Conservation (phyloP, 352 stramenopile genomes). For the Thraustotheca clavata region DNA sequence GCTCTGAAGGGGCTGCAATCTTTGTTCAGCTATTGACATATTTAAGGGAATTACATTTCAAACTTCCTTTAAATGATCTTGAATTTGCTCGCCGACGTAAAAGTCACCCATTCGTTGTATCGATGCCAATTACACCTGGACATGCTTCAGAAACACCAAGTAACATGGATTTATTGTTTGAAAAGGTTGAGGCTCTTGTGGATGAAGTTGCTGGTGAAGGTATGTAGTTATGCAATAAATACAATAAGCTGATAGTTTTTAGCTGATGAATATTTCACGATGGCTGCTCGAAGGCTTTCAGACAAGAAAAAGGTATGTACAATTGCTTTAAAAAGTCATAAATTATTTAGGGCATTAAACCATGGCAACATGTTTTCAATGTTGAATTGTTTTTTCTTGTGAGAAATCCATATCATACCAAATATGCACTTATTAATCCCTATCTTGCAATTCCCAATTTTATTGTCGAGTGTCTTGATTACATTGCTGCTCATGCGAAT, state of each 20-base stretch:
- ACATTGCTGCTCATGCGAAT: constrained; percentile 47
- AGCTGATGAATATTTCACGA: constrained; percentile 10
- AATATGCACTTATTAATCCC: constrained; percentile 69
- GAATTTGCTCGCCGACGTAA: constrained; percentile 13
- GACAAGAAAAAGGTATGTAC: constrained; percentile 9
- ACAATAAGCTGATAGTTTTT: no score
- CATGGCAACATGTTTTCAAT: constrained; percentile 77
- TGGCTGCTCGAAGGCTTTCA: neutral
- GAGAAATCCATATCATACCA: constrained; percentile 72
- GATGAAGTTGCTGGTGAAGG: constrained; percentile 9
- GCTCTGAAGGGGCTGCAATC: constrained; percentile 52
- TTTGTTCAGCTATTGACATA: constrained; percentile 74
- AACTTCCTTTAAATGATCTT: constrained; percentile 47
- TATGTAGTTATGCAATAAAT: no score
- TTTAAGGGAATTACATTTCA: constrained; percentile 57
- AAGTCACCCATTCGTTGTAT: neutral
- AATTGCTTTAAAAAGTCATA: neutral
- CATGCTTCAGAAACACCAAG: neutral
- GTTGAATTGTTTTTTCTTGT: constrained; percentile 61
- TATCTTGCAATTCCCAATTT: constrained; percentile 65
- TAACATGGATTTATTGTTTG: constrained; percentile 15
- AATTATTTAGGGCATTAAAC: constrained; percentile 50
- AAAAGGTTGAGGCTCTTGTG: constrained; percentile 10
- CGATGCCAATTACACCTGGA: neutral
- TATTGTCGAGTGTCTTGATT: constrained; percentile 64